Percentiles rank a stretch among this genome's conserved stretches.
phyloP scores from a whole-genome alignment of 805 yeast genomes.

The Ogataea nitratoaversa region DNA sequence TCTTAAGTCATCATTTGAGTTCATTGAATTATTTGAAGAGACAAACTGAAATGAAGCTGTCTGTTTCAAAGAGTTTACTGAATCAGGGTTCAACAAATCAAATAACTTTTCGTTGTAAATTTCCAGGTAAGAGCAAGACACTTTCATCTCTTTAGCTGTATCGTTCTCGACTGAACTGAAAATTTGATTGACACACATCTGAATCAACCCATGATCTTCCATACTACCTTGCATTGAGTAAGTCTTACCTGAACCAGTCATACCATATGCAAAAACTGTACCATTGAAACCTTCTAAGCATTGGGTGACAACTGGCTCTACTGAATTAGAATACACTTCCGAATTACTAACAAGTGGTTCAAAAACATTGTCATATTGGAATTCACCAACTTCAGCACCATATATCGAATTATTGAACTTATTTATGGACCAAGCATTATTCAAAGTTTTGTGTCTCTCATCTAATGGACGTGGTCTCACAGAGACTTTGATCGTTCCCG shows the following conservation, averaged over 20 bases:
- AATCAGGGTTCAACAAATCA: constrained; percentile 56
- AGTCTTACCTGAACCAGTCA: constrained; percentile 93
- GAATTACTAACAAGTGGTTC: constrained; percentile 49
- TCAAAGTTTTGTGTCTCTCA: constrained; percentile 6
- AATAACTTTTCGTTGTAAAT: constrained; percentile 84
- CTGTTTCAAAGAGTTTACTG: constrained; percentile 18
- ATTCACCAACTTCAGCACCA: constrained; percentile 57
- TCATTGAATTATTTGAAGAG: constrained; percentile 1
- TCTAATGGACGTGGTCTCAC: constrained; percentile 69
- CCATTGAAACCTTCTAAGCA: constrained; percentile 76
- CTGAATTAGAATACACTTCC: constrained; percentile 57
- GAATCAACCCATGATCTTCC: constrained; percentile 65
- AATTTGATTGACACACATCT: constrained; percentile 57
- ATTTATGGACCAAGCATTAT: constrained; percentile 43
- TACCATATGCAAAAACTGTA: constrained; percentile 90
- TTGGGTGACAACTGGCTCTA: constrained; percentile 47
- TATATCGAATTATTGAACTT: constrained; percentile 35
- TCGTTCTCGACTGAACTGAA: constrained; percentile 42
- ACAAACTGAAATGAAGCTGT: constrained; percentile 5
- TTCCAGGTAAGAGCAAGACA: constrained; percentile 73
- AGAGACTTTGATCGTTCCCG: constrained; percentile 72
- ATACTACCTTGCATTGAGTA: constrained; percentile 76
- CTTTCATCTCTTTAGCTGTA: constrained; percentile 33
- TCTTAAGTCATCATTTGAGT: constrained; percentile 48
- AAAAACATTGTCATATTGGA: constrained; percentile 77